Base-by-base conservation (phyloP, 345 rosid genomes). In the Iberis pinnata region DNA sequence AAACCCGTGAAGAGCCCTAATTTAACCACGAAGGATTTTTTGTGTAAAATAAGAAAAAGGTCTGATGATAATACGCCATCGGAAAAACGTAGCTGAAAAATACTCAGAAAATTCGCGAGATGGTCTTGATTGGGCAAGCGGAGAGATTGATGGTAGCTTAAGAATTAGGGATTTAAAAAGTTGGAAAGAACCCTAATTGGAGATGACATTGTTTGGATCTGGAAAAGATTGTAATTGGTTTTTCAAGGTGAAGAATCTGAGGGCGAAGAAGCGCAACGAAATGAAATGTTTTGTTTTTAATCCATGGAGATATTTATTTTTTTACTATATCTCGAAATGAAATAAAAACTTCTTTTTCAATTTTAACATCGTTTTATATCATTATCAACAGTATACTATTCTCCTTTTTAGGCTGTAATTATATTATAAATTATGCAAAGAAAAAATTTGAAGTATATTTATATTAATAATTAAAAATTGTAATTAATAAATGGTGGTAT, bases 201-300 rank as follows among this genome's bases (percentile, higher is more conserved):
- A 63, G 39, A 58, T 61, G 76, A 60, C 74, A 73, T 69, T 72
- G 68, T 58, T 58, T 60, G 78, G 78, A 78, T 77, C 83, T 70
- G 61, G 59, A 37, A 60, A 59, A 43, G 65, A 18, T 38, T 12
- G 63, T 61, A 39, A 52, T 51, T 56, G 61, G 64, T 63, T 69
- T 67, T 56, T 61, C 4, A 37, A 38, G 60, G 55, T 50, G 74
- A 63, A 72, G 84, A 76, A 78, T 73, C 80, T 68, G 69, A 71
- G 44, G 72, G 68, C 49, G 50, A 56, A 56, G 67, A 52, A 50
- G 53, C 51, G 58, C 62, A 20, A 61, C 45, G 66, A 48, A 9
- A 7, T 29, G 10, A 48, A 25, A 18, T 65, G 12, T 32, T 32
- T 32, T n/a, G n/a, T 32, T 64, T 64, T 65, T 56, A 65, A 49